These are phyloP conservation scores for Annona cherimola DNA, from an alignment of 164 flowering plant genomes.

Conservation along the genomic window DNA sequence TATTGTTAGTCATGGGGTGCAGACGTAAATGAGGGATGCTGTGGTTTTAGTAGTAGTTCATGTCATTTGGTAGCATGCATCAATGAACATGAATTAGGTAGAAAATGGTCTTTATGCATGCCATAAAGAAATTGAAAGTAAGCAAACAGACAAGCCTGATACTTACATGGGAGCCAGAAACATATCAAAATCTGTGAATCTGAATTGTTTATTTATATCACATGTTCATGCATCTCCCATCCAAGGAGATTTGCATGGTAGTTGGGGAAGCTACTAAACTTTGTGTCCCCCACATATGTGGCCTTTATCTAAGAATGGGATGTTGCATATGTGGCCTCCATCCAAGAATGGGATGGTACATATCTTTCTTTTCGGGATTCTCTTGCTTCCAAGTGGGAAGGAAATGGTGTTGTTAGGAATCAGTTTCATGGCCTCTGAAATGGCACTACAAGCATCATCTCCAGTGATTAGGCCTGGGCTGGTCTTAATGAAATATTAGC, in stretches of 20 bases:
- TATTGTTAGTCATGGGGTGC: neutral
- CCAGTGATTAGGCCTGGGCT: no score
- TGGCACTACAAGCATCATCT: neutral
- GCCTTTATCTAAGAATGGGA: neutral
- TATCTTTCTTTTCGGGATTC: neutral
- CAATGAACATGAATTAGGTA: neutral
- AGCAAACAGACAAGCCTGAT: neutral
- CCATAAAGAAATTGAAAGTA: neutral
- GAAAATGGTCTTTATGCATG: neutral
- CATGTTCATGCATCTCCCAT: neutral
- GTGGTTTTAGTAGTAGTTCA: neutral
- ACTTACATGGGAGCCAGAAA: neutral
- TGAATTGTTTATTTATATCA: neutral
- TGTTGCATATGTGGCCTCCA: neutral
- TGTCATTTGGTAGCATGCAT: neutral
- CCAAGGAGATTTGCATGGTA: neutral
- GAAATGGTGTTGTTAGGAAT: neutral
- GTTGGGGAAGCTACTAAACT: no score
- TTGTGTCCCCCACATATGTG: neutral
- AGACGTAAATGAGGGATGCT: neutral
- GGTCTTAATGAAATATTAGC: no score
- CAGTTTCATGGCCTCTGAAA: neutral
- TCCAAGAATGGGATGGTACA: neutral
- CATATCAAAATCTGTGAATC: neutral
- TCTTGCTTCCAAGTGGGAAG: neutral